Evolutionary conservation across 225 moss, liverwort and hornwort species (phyloP).

Genomic region (Polytrichum formosum): DNA sequence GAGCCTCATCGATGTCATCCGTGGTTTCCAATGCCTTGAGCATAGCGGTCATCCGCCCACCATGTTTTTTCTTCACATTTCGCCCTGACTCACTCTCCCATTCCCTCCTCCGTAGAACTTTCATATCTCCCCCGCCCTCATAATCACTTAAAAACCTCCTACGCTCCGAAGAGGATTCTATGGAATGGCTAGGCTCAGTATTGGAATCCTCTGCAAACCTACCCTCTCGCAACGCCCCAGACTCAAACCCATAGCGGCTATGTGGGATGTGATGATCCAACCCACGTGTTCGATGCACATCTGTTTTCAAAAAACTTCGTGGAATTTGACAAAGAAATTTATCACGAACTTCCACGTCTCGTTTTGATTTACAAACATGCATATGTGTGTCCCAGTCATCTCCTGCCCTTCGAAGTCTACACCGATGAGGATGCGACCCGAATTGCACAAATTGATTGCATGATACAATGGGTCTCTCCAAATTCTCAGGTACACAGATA

Average conservation of each 20-base stretch:
- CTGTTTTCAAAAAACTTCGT: neutral
- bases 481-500: too few species aligned
- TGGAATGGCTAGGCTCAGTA: neutral
- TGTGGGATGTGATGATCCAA: neutral
- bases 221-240: slow-evolving; percentile 15
- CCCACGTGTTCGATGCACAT: neutral
- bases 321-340: too few species aligned
- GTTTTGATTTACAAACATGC: too few species aligned
- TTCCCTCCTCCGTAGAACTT: slow-evolving; percentile 12
- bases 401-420: too few species aligned
- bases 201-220: slow-evolving; percentile 19
- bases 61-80: slow-evolving; percentile 43
- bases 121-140: slow-evolving; percentile 42
- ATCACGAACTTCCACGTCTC: too few species aligned
- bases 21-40: slow-evolving; percentile 51
- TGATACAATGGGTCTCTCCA: too few species aligned
- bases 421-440: too few species aligned
- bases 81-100: slow-evolving; percentile 24
- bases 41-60: slow-evolving; percentile 46
- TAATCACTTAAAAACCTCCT: slow-evolving; percentile 36
- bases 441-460: too few species aligned
- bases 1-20: slow-evolving; percentile 45
- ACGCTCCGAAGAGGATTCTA: slow-evolving; percentile 1
- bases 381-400: too few species aligned
- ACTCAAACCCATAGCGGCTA: slow-evolving; percentile 1